These are phyloP conservation scores for Pelagomonas calceolata DNA, from an alignment of 108 stramenopile species.

Conservation along the genomic window DNA sequence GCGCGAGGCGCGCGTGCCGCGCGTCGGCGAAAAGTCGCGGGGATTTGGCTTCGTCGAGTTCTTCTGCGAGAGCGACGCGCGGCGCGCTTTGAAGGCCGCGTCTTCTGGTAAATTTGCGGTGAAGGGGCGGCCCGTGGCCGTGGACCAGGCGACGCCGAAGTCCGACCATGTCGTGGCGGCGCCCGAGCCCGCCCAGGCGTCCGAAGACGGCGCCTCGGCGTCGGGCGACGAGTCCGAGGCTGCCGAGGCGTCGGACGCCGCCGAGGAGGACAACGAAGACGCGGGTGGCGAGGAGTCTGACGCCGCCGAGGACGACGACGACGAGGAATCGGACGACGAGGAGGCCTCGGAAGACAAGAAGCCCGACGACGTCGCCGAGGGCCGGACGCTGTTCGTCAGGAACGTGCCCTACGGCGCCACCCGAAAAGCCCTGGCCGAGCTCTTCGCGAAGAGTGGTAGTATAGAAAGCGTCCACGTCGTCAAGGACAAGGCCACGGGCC, in stretches of 20 bases:
- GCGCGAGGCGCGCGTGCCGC: background rate
- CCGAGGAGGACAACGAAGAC: constrained; percentile 29
- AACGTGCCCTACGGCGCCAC: constrained; percentile 91
- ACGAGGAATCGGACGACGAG: constrained; percentile 24
- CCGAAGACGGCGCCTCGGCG: constrained; percentile 20
- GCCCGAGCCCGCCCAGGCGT: constrained; percentile 15
- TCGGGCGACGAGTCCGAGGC: constrained; percentile 25
- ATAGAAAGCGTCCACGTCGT: constrained; percentile 73
- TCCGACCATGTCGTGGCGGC: constrained; percentile 22
- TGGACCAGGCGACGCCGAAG: constrained; percentile 3
- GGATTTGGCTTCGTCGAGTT: background rate
- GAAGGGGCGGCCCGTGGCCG: background rate
- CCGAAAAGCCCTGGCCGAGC: constrained; percentile 63
- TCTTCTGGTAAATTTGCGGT: background rate
- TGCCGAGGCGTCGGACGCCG: constrained; percentile 25
- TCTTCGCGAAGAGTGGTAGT: constrained; percentile 56
- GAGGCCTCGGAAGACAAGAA: background rate
- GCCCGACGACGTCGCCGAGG: constrained; percentile 28
- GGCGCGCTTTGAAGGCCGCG: background rate
- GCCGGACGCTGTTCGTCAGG: constrained; percentile 73
- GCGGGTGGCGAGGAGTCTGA: background rate
- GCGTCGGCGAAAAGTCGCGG: background rate
- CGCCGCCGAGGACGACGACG: constrained; percentile 2
- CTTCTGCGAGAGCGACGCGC: background rate
- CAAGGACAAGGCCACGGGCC: constrained; percentile 65